Evolutionary conservation across 1,284 basidiomycete genomes (phyloP).

Genomic region (Pyrrhoderma lamaoense): DNA sequence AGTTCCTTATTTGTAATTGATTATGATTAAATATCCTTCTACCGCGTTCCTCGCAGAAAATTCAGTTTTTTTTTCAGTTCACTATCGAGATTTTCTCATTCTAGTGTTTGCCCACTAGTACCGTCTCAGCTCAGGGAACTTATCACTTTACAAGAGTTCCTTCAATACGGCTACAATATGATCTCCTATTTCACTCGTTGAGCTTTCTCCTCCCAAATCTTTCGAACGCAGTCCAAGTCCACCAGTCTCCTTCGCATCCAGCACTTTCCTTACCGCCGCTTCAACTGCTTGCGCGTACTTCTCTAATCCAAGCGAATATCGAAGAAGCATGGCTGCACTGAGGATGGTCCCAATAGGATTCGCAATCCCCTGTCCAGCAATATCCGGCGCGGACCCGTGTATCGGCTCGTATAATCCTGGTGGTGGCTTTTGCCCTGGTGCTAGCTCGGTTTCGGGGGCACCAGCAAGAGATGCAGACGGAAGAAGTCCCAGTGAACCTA

Average conservation of each 20-base stretch:
- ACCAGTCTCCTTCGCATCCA: slow-evolving; percentile 69
- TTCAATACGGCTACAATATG: slow-evolving; percentile 75
- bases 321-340: slow-evolving; percentile 89
- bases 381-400: slow-evolving; percentile 93
- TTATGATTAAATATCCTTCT: no score
- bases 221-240: slow-evolving; percentile 79
- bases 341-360: slow-evolving; percentile 98
- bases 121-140: no score
- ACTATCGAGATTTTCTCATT: no score
- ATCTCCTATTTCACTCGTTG: slow-evolving; percentile 80
- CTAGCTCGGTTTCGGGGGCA: slow-evolving; percentile 67
- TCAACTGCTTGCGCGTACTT: slow-evolving; percentile 83
- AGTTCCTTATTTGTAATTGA: no score
- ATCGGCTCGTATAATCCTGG: slow-evolving; percentile 95
- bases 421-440: slow-evolving; percentile 61
- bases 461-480: slow-evolving; percentile 95
- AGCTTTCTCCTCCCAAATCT: slow-evolving; percentile 79
- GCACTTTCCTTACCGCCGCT: slow-evolving; percentile 78
- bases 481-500: slow-evolving; percentile 92
- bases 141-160: slow-evolving; percentile 38
- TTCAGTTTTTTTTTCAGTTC: no score
- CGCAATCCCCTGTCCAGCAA: slow-evolving; percentile 90
- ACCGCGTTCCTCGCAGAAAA: no score
- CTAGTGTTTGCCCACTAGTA: no score
- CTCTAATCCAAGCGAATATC: slow-evolving; percentile 89